These are phyloP conservation scores for Exophiala spinifera DNA, from an alignment of 2,329 filamentous ascomycete genomes.

Conservation along the genomic window DNA sequence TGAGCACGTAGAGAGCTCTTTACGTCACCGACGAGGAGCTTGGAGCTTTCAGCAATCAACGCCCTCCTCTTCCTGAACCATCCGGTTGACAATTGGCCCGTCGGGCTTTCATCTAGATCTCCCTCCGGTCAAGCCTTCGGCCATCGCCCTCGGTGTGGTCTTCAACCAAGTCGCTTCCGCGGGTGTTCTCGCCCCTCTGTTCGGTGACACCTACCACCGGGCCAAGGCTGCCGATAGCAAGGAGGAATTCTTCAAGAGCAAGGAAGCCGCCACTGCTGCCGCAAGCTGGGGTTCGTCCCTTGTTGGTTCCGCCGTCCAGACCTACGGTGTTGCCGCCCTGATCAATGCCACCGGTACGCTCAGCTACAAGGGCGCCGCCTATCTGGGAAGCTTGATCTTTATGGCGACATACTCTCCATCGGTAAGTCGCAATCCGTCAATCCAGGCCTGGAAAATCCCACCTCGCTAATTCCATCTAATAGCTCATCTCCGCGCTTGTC, in stretches of 20 bases:
- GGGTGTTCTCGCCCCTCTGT: slow-evolving; percentile 81
- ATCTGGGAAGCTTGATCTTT: slow-evolving; percentile 88
- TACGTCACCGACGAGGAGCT: slow-evolving; percentile 16
- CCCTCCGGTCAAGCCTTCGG: slow-evolving; percentile 90
- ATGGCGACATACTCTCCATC: slow-evolving; percentile 77
- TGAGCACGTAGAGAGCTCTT: no score
- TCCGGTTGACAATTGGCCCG: slow-evolving; percentile 19
- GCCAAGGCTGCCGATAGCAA: slow-evolving; percentile 89
- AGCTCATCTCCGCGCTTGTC: slow-evolving; percentile 85
- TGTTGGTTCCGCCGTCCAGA: slow-evolving; percentile 81
- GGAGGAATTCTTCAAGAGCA: slow-evolving; percentile 92
- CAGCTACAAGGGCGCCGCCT: slow-evolving; percentile 95
- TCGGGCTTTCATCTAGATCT: slow-evolving; percentile 53
- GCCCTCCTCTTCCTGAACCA: not conserved
- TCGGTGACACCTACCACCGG: slow-evolving; percentile 90
- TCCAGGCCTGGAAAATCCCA: slow-evolving; percentile 53
- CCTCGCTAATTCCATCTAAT: slow-evolving; percentile 1
- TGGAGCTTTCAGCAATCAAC: no score
- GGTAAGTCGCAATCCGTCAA: slow-evolving; percentile 7
- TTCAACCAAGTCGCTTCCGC: slow-evolving; percentile 94
- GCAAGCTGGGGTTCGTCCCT: slow-evolving; percentile 88
- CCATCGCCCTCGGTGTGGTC: slow-evolving; percentile 90
- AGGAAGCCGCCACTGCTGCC: slow-evolving; percentile 84
- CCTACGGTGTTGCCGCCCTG: slow-evolving; percentile 83
- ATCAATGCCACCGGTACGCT: slow-evolving; percentile 94